These are phyloP conservation scores for Pythium periplocum DNA, from an alignment of 352 stramenopile genomes.

Conservation along the genomic window DNA sequence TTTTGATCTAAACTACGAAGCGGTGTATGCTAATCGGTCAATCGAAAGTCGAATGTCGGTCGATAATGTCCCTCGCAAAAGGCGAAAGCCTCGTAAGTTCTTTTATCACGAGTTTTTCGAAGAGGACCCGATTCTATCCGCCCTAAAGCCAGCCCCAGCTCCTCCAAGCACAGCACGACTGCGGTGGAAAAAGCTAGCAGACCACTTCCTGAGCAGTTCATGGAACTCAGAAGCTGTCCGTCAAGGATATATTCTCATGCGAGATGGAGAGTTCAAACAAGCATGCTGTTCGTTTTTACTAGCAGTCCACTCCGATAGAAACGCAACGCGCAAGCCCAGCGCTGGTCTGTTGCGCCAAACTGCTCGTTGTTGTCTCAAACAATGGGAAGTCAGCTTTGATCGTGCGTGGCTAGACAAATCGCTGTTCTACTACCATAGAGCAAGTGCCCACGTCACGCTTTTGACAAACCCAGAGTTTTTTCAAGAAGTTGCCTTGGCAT, in stretches of 20 bases:
- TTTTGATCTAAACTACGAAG: conserved; percentile 54
- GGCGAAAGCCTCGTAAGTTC: conserved; percentile 41
- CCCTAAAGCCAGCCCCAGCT: conserved; percentile 1
- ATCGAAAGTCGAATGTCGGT: conserved; percentile 26
- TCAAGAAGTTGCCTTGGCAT: conserved; percentile 44
- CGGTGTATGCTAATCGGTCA: conserved; percentile 23
- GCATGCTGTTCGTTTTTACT: conserved; percentile 19
- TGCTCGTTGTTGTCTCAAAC: conserved; percentile 31
- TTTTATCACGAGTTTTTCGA: conserved; percentile 78
- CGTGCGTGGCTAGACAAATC: conserved; percentile 32
- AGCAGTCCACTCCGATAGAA: background rate
- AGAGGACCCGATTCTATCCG: conserved; percentile 41
- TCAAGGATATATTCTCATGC: conserved; percentile 40
- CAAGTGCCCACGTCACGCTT: conserved; percentile 36
- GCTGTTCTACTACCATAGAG: conserved; percentile 44
- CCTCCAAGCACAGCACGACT: conserved; percentile 25
- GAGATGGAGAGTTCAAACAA: conserved; percentile 28
- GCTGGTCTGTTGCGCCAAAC: conserved; percentile 36
- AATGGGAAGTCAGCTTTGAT: conserved; percentile 27
- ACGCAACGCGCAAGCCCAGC: conserved; percentile 21
- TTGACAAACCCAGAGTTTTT: conserved; percentile 48
- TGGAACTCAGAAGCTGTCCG: conserved; percentile 34
- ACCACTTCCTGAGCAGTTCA: conserved; percentile 31
- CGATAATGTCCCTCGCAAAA: conserved; percentile 33
- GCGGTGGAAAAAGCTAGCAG: conserved; percentile 37